Evolutionary conservation across 441 rosid genomes (phyloP), one percentile per base, ranked within the genome.

Genomic region (Jatropha podagrica): DNA sequence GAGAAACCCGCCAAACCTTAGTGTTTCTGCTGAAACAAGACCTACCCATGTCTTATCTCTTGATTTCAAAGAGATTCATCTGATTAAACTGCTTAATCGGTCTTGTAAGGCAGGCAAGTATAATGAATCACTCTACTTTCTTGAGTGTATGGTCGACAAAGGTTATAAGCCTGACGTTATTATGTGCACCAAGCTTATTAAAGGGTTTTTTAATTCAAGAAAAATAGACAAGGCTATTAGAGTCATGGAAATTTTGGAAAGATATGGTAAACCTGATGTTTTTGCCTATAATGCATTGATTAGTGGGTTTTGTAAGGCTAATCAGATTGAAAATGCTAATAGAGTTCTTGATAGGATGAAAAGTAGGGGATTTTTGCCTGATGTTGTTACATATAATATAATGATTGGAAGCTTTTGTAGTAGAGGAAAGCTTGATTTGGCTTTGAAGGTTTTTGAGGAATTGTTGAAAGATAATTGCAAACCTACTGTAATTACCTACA

Each of bases 231-330:
- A 92, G 79, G 94, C 92, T 6, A 76, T 75, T 56, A 87, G 87
- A 72, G 96, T 92, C 7, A 88, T 94, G 93, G 94, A 88, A 77
- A 90, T 94, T 58, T 70, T 91, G 68, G 98, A 94, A 82, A 87
- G 62, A 37, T 78, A 85, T 49, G 96, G 98, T 3, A 82, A 89
- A 15, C 97, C 92, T 74, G 93, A 92, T 83, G 87, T 88, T 52
- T 86, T 87, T 72, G 84, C 98, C 63, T 92, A 91, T 77, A 92
- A 92, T 80, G 97, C 91, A 0, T 69, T 90, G 86, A 89, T 94
- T 65, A 88, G 91, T 55, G 96, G 95, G 75, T 89, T 88, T 70
- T 89, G 93, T 80, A 92, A 91, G 88, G 85, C 86, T 26, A 87
- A 88, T 80, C 83, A 84, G 69, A 81, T 88, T 9, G 89, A 87